Evolutionary conservation across 2,329 filamentous ascomycete species (phyloP), one percentile per base, ranked within the genome.

Genomic region (Xenosphaeropsis pyriputrescens): DNA sequence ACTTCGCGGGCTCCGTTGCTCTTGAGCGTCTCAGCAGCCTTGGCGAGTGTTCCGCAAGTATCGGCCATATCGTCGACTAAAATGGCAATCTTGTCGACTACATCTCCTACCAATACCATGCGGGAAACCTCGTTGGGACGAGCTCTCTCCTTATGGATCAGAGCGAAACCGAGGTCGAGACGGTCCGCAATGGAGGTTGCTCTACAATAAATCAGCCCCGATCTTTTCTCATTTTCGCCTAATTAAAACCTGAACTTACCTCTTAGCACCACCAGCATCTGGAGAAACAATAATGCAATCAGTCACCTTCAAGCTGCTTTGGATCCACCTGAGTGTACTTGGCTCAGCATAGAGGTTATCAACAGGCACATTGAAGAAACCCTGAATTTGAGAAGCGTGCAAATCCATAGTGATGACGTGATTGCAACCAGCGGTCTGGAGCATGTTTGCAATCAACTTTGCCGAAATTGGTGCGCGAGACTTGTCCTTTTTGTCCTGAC

Each of bases 11-110:
- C 89, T 22, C 85, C 85, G 53, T 95, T 80, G 50, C 85, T 72
- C 58, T 89, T 84, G 37, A 96, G 74, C 0, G 88, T 89, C 40
- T 85, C 79, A 13, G 89, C 91, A 2, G 88, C 91, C 64, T 96
- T 96, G 57, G 70, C 75, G 11, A 83, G 66, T 2, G 85, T 94
- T 48, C 86, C 86, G 58, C 88, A 95, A 4, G 89, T 95, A 56
- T 96, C 89, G 22, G 88, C 88, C 85, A 96, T 95, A 57, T 96
- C 89, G 57, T 96, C 89, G 35, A 98, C 89, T 35, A 98, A 77
- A 54, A 98, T 95, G 42, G 89, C 89, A 19, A 89, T 79, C 64
- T 91, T 91, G 62, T 84, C 83, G 47, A 77, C 72, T 34, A 96
- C 91, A 47, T 93, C 86, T 47, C 91, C 91, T 36, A 96, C 89